Evolutionary conservation across 1,284 basidiomycete species (phyloP), one percentile per base, ranked within the genome.

Genomic region (Meira nashicola): DNA sequence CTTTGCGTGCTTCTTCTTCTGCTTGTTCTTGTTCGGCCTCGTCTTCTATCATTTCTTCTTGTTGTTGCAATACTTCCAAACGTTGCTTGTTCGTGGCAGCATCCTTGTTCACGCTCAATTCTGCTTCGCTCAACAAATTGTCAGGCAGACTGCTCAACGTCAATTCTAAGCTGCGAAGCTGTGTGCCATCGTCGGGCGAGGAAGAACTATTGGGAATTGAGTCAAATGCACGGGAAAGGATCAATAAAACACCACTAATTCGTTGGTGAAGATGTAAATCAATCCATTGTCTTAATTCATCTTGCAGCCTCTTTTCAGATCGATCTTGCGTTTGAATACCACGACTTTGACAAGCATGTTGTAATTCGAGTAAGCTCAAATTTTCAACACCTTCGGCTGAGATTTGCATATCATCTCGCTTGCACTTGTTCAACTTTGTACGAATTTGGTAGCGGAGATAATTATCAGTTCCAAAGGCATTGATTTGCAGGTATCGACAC

Each of bases 21-120:
- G 95, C 93, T 77, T 83, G 68, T 72, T 98, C 95, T 80, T 98
- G 94, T 79, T 96, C 94, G 66, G 93, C 87, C 80, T 98, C 94
- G 78, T 97, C 94, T 79, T 97, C 93, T 77, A 99, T 99, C 62
- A 99, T 89, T 80, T 98, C 94, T 79, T 98, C 92, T 80, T 98
- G 94, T 78, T 99, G 90, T 75, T 95, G 89, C 78, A 99, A 82
- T 8, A 99, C 94, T 70, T 96, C 94, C 60, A 98, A 85, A 80
- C 94, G 92, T 82, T 97, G 91, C 83, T 96, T 95, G 84, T 96
- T 96, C 71, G 87, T 91, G 14, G 92, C 90, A 56, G 89, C 88
- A 54, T 95, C 92, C 58, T 88, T 89, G 72, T 92, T 90, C 47
- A 97, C 92, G 80, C 92, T 89, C 51, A 98, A 84, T 80, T 97